These are phyloP conservation scores for Talaromyces rugulosus DNA, from an alignment of 2,329 filamentous ascomycete species.

Conservation along the genomic window DNA sequence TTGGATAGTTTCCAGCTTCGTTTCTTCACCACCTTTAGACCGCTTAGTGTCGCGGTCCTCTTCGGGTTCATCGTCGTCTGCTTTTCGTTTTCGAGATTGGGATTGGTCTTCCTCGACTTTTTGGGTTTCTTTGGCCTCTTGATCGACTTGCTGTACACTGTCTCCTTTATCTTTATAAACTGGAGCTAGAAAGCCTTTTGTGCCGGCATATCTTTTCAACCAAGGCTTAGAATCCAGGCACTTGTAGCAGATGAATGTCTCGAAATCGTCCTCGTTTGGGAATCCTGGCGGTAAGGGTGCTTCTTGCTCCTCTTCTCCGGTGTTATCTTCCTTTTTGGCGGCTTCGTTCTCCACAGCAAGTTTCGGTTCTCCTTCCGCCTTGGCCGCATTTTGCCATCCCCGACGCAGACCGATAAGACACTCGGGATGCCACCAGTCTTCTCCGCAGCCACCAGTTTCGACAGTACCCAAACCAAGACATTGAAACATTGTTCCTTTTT, in stretches of 20 bases:
- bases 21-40: conserved; percentile 42
- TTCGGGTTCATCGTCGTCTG: conserved; percentile 46
- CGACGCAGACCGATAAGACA: conserved; percentile 79
- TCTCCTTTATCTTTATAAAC: conserved; percentile 51
- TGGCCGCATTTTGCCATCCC: conserved; percentile 50
- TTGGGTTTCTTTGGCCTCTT: not conserved
- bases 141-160: conserved; percentile 10
- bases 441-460: conserved; percentile 83
- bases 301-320: conserved; percentile 43
- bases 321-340: conserved; percentile 31
- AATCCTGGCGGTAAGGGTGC: conserved; percentile 77
- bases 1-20: conserved; percentile 27
- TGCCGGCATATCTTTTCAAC: conserved; percentile 83
- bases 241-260: conserved; percentile 88
- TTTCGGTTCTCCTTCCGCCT: not conserved
- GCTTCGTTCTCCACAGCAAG: conserved; percentile 19
- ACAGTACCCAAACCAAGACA: conserved; percentile 78
- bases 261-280: conserved; percentile 82
- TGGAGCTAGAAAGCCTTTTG: conserved; percentile 71
- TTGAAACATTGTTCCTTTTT: conserved; percentile 98
- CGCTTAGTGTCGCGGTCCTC: conserved; percentile 34
- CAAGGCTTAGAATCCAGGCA: conserved; percentile 84
- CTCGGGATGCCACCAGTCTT: conserved; percentile 97
- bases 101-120: conserved; percentile 16
- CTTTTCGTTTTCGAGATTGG: conserved; percentile 62